Base-by-base conservation (phyloP, 164 flowering plant species). In the grape (Vitis vinifera) region DNA sequence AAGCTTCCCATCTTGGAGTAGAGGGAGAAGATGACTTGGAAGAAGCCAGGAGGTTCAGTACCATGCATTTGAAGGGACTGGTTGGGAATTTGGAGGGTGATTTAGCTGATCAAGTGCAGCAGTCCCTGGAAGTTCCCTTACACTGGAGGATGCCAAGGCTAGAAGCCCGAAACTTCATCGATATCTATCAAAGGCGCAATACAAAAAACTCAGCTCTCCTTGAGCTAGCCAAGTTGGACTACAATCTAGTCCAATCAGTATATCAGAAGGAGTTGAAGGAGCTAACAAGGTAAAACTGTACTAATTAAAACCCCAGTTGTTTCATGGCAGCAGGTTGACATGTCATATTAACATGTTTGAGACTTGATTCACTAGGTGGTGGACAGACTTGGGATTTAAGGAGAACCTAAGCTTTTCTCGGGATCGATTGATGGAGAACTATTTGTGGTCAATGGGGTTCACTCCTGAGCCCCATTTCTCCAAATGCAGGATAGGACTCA, bases 361-460 rank as follows among this genome's bases (percentile, higher is more conserved):
- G 1, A 3, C 2, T 37, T 23, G 8, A 7, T 59, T 59, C 2
- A 62, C 3, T 1, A 82, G 82, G 62, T 82, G 85, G 83, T 77
- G 82, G 82, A 75, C 16, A 30, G 60, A 58, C 9, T 9, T 73
- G 63, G 71, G 62, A 1, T 51, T 75, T 8, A 50, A 27, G 16
- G 65, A 69, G 10, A 71, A 62, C 11, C 59, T 72, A 3, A 17
- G 50, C 12, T 82, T 79, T 66, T 5, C 83, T 0, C 48, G 85
- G 27, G 85, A 82, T 51, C 58, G 79, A 31, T 47, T 82, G 52
- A 52, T 75, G 72, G 85, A 82, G 31, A 55, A 60, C 29, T 77
- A 67, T 64, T 58, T 82, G 9, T 79, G 80, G 77, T 66, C 71
- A 27, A 57, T 66, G 14, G 85, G 81, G 5, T 63, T 73, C 1